Evolutionary conservation across 208 protist genomes (phyloP).

Genomic region (Leishmania braziliensis): DNA sequence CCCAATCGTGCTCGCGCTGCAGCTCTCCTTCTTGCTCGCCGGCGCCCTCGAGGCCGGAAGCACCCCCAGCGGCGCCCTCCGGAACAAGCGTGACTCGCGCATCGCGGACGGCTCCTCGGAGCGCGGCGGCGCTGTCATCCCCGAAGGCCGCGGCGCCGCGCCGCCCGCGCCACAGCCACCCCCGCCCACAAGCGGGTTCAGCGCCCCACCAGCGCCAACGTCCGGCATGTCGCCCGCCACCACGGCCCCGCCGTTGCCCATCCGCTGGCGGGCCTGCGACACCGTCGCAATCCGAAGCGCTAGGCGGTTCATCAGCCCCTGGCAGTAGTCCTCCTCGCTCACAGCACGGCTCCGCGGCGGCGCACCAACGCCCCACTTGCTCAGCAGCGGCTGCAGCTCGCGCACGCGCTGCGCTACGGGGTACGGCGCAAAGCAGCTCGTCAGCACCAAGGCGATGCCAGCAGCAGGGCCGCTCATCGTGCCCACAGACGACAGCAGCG

Average conservation of each 20-base stretch:
- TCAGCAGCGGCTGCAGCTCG: conserved; percentile 7
- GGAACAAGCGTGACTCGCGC: not conserved
- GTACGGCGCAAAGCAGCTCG: conserved; percentile 47
- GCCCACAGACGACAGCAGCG: conserved; percentile 27
- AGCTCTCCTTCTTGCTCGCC: not conserved
- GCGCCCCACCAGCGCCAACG: not conserved
- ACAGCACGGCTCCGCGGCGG: not conserved
- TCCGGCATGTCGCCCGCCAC: conserved; percentile 5
- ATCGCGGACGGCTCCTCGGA: not conserved
- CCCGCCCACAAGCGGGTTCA: not conserved
- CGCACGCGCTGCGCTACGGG: conserved; percentile 14
- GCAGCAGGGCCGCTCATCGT: conserved; percentile 23
- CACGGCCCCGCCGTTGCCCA: conserved; percentile 21
- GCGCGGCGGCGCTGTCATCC: not conserved
- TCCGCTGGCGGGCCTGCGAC: not conserved
- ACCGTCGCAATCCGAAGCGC: not conserved
- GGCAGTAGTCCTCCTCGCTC: conserved; percentile 8
- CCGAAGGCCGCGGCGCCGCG: not conserved
- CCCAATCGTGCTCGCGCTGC: not conserved
- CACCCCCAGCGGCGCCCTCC: too few species aligned
- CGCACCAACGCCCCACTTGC: conserved; percentile 1
- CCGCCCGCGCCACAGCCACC: not conserved
- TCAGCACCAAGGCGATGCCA: conserved; percentile 32
- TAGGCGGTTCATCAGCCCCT: not conserved
- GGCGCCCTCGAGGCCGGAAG: too few species aligned